Percentiles rank a stretch among this genome's conserved stretches.
phyloP scores from a whole-genome alignment of 345 rosid species.

The Melastoma malabathricum region DNA sequence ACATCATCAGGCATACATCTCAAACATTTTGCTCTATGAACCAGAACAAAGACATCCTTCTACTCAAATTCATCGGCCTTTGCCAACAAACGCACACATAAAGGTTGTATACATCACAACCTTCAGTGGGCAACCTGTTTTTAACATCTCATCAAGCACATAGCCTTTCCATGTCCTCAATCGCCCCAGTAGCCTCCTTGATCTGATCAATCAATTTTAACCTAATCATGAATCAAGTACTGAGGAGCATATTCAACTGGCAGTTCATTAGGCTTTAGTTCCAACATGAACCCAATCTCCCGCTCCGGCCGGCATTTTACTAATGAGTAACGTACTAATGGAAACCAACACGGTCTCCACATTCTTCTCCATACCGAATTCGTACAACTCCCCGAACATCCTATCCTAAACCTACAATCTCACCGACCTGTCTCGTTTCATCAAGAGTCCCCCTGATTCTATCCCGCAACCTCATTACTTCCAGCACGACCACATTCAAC shows the following conservation, averaged over 20 bases:
- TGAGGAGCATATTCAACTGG: slow-evolving; percentile 60
- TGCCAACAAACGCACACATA: slow-evolving; percentile 33
- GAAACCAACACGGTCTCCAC: too few relatives aligned
- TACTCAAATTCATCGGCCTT: slow-evolving; percentile 25
- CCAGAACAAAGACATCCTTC: slow-evolving; percentile 43
- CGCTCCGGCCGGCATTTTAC: too few relatives aligned
- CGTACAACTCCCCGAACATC: too few relatives aligned
- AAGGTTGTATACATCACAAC: slow-evolving; percentile 53
- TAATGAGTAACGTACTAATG: too few relatives aligned
- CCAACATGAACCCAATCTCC: slow-evolving; percentile 19
- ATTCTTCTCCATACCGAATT: too few relatives aligned
- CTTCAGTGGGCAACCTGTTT: slow-evolving; percentile 50
- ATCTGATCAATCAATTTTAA: slow-evolving; percentile 49
- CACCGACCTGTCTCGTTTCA: too few relatives aligned
- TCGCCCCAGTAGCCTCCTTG: slow-evolving; percentile 72
- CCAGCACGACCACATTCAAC: too few relatives aligned
- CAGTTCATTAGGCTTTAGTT: too few relatives aligned
- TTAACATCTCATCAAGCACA: slow-evolving; percentile 54
- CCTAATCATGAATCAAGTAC: slow-evolving; percentile 76
- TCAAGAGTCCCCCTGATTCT: too few relatives aligned
- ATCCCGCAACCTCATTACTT: too few relatives aligned
- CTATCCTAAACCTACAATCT: too few relatives aligned
- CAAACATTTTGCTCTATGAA: slow-evolving; percentile 27
- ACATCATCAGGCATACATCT: slow-evolving; percentile 46
- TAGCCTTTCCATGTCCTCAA: slow-evolving; percentile 73